Conservation (phyloP, 2,329 filamentous ascomycete species). For the Scytalidium lignicola region DNA sequence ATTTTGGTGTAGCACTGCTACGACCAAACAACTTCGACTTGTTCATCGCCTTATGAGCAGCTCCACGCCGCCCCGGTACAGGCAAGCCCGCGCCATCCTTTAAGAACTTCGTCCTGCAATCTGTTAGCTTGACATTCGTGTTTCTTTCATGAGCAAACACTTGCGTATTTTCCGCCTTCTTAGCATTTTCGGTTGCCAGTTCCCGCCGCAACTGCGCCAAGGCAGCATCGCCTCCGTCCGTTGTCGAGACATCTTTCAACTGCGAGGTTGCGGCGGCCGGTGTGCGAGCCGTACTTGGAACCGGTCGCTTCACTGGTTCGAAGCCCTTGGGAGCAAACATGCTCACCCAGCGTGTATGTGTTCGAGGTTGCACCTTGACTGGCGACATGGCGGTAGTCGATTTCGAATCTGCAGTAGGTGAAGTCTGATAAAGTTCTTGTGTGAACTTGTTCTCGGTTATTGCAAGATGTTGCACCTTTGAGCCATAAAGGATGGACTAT, state of each 20-base stretch:
- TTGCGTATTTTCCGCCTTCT: conserved; percentile 42
- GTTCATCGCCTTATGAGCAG: conserved; percentile 14
- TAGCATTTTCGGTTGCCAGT: conserved; percentile 37
- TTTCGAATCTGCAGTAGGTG: conserved; percentile 46
- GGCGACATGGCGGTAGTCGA: conserved; percentile 37
- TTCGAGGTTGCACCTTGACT: conserved; percentile 1
- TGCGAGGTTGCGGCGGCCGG: conserved; percentile 20
- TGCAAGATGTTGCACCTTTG: conserved; percentile 42
- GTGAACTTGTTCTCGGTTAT: conserved; percentile 40
- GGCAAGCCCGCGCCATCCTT: conserved; percentile 24
- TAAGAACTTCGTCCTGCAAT: conserved; percentile 33
- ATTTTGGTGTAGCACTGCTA: conserved; percentile 22
- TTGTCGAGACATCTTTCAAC: conserved; percentile 30
- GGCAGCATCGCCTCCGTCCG: conserved; percentile 42
- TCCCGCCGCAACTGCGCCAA: conserved; percentile 44
- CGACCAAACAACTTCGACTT: conserved; percentile 22
- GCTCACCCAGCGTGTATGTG: not conserved
- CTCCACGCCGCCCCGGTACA: conserved; percentile 13
- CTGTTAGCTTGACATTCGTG: conserved; percentile 25
- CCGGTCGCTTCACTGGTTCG: conserved; percentile 1
- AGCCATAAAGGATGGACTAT: conserved; percentile 43
- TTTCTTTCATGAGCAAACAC: conserved; percentile 13
- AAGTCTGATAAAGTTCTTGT: conserved; percentile 51
- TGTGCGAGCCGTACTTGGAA: conserved; percentile 4
- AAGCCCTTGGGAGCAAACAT: conserved; percentile 1